Percentiles rank a stretch among this genome's conserved stretches.
phyloP scores from a whole-genome alignment of 1,284 basidiomycete genomes.

The Ceratorhiza oryzae-sativae region DNA sequence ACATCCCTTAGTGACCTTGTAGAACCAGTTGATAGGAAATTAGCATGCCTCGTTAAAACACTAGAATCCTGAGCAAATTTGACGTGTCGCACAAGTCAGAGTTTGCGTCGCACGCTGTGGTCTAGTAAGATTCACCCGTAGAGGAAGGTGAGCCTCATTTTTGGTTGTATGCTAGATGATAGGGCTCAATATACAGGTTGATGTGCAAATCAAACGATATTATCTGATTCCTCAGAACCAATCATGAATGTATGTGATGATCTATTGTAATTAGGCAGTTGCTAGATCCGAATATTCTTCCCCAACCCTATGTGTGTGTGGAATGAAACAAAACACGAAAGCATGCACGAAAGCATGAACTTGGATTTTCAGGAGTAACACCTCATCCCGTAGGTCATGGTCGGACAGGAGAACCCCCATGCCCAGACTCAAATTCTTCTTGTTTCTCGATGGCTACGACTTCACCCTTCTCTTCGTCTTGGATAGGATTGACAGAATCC shows the following conservation, averaged over 20 bases:
- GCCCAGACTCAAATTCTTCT: constrained; percentile 6
- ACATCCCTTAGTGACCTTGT: too few species aligned
- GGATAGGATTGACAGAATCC: constrained; percentile 4
- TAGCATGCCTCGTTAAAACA: too few species aligned
- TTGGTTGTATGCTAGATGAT: too few species aligned
- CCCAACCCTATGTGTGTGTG: background rate
- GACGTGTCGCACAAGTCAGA: too few species aligned
- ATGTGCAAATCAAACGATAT: background rate
- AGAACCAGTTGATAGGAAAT: too few species aligned
- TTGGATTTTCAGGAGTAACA: background rate
- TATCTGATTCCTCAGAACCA: background rate
- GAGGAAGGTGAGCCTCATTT: too few species aligned
- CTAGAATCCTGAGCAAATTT: too few species aligned
- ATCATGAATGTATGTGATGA: background rate
- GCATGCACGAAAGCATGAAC: background rate
- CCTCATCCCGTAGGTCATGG: background rate
- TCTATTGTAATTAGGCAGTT: constrained; percentile 1
- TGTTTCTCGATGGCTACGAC: background rate
- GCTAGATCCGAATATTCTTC: background rate
- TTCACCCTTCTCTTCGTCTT: constrained; percentile 17
- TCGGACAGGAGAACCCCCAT: background rate
- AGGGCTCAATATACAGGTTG: too few species aligned
- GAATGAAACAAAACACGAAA: background rate
- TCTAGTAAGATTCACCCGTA: too few species aligned
- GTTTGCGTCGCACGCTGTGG: too few species aligned